Base-by-base conservation (phyloP, 495 filamentous ascomycete species). In the Staphylotrichum longicolle region DNA sequence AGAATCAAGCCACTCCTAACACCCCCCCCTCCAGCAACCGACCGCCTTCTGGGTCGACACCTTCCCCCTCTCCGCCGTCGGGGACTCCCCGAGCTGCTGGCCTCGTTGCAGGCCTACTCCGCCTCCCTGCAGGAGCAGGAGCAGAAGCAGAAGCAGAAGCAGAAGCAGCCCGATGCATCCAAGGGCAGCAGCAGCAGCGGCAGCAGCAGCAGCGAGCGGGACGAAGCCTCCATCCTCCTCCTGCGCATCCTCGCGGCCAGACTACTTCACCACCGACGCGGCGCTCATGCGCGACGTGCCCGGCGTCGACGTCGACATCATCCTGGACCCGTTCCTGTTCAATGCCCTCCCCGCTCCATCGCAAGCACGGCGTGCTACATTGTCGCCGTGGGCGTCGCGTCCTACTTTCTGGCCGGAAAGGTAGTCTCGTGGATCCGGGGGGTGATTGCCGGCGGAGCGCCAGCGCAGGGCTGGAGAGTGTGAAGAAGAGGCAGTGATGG, bases 251-350 rank as follows among this genome's bases (percentile, higher is more conserved):
- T 81, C 56, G 83, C 93, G 8, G 85, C 86, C 10, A 57, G 91
- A 91, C 60, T 98, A 91, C 77, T 95, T 86, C 73, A 88, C 89
- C 15, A 73, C 80, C 40, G 83, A 97, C 63, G 68, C 77, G 49
- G 81, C 82, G 3, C 78, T 96, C 64, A 97, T 98, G 93, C 70
- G 77, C 52, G 65, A 83, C 64, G 88, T 91, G 10, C 88, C 89
- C 3, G 80, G 85, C 1, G 91, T 97, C 27, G 73, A 80, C 57
- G 90, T 88, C 20, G 93, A 98, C 72, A 81, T 98, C 55, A 91
- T 97, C 70, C 84, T 98, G 32, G 94, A 98, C 75, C 91, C 91
- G 27, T 97, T 85, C 63, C 48, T 92, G 42, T 74, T 84, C 64
- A 90, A 91, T 74, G 66, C 89, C 7, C 78, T 93, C 61, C 90